Evolutionary conservation across 208 protist genomes (phyloP), one percentile per base, ranked within the genome.

Genomic region (Acanthamoeba rhysodes): DNA sequence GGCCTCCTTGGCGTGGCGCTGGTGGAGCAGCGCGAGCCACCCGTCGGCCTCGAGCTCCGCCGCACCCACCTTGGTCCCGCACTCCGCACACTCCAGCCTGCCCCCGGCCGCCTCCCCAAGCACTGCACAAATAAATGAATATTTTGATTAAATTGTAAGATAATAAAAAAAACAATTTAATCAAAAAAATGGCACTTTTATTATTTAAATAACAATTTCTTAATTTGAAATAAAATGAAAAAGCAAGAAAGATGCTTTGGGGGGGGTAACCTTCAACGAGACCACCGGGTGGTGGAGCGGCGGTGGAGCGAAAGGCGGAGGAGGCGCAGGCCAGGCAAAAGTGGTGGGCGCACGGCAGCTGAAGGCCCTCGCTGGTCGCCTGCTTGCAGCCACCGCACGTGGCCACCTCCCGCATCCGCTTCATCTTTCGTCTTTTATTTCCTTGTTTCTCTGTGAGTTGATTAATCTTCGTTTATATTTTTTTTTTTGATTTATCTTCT

Each of bases 251-350:
- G 27, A 29, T 29, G 27, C 14, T 68, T 68, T 68, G 6, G 9
- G 50, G 50, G 50, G 50, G 53, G 18, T 0, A 22, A 20, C 53
- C 53, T 59, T 14, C 53, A 59, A 59, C 53, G 53, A 22, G 53
- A 59, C 12, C 14, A 59, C 53, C 32, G 0, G 12, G 10, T 12
- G n/a, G n/a, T n/a, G n/a, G n/a, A n/a, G n/a, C n/a, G n/a, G 66
- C 5, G 32, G 24, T n/a, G 32, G 72, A 37, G 14, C 72, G 72
- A 6, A 80, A 48, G 37, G 72, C 37, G 29, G 72, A 80, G 29
- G 29, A 80, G 72, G 72, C 72, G n/a, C 72, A 80, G 34, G 29
- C 29, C 34, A 80, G 72, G 34, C 72, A 80, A 29, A 80, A 80
- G 9, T 50, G 72, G 37, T 80, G 72, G 32, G 72, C 72, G 22